A percentile compares a stretch with the other conserved stretches of the same genome.
These are phyloP conservation scores for Fragilaria crotonensis DNA, from an alignment of 108 stramenopile species.

Conservation along the genomic window DNA sequence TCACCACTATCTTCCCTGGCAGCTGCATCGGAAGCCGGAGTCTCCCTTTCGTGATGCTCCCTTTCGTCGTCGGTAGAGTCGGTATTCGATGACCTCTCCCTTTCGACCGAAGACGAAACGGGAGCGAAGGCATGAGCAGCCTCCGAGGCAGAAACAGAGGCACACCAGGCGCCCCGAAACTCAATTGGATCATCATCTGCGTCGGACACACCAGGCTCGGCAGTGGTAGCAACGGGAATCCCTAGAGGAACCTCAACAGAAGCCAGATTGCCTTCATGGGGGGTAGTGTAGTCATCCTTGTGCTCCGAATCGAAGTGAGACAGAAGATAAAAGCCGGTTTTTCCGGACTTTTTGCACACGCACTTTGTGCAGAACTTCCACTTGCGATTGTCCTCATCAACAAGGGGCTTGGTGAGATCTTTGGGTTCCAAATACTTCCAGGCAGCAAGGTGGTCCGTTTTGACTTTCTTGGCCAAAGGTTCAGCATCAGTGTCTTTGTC, in stretches of 20 bases:
- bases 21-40: no score
- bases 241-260: not conserved
- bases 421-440: not conserved
- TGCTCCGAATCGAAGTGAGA: not conserved
- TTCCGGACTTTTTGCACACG: not conserved
- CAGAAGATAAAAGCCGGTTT: not conserved
- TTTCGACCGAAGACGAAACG: no score
- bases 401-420: not conserved
- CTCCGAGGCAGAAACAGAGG: no score
- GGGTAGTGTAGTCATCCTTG: not conserved
- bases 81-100: no score
- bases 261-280: not conserved
- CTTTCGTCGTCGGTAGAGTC: no score
- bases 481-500: not conserved
- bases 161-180: no score
- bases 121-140: no score
- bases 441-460: not conserved
- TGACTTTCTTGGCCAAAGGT: not conserved
- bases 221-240: not conserved
- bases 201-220: not conserved
- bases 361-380: not conserved
- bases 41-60: no score
- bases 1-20: no score
- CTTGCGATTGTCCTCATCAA: not conserved
- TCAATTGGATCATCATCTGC: not conserved